phyloP scores from a whole-genome alignment of 2,329 filamentous ascomycete species.

The Curvularia eragrostidis region DNA sequence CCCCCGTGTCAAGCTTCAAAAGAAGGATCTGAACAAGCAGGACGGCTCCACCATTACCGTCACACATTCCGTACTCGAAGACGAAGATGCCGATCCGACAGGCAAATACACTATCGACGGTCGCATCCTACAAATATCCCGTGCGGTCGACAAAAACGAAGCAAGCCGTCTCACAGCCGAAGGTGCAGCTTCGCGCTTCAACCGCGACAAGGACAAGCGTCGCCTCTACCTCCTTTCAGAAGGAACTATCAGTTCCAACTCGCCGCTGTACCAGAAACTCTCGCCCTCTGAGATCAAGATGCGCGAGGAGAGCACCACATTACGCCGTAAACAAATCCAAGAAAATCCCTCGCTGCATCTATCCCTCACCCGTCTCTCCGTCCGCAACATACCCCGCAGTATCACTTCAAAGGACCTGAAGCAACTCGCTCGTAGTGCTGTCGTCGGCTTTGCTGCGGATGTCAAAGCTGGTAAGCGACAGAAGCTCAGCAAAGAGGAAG shows the following conservation, averaged over 20 bases:
- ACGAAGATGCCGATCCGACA: slow-evolving; percentile 79
- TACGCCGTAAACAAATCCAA: slow-evolving; percentile 89
- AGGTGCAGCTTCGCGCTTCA: slow-evolving; percentile 66
- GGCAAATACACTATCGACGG: slow-evolving; percentile 91
- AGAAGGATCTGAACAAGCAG: slow-evolving; percentile 44
- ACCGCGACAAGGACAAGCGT: slow-evolving; percentile 84
- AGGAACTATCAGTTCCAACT: slow-evolving; percentile 79
- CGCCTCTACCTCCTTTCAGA: slow-evolving; percentile 87
- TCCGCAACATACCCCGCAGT: slow-evolving; percentile 88
- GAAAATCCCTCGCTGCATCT: slow-evolving; percentile 88
- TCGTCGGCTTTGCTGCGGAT: slow-evolving; percentile 92
- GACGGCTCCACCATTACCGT: slow-evolving; percentile 46
- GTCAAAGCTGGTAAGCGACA: slow-evolving; percentile 78
- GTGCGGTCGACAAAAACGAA: slow-evolving; percentile 83
- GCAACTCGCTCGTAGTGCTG: slow-evolving; percentile 85
- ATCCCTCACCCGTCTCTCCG: slow-evolving; percentile 84
- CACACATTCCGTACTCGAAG: slow-evolving; percentile 80
- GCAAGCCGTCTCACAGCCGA: slow-evolving; percentile 77
- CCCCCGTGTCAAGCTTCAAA: slow-evolving; percentile 59
- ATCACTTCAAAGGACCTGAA: slow-evolving; percentile 89
- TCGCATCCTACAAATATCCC: slow-evolving; percentile 81
- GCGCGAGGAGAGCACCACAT: slow-evolving; percentile 83
- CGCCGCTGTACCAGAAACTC: slow-evolving; percentile 77
- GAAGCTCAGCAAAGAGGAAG: slow-evolving; percentile 88
- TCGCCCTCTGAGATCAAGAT: slow-evolving; percentile 82